phyloP scores from a whole-genome alignment of 345 rosid species.

The Leavenworthia alabamica region DNA sequence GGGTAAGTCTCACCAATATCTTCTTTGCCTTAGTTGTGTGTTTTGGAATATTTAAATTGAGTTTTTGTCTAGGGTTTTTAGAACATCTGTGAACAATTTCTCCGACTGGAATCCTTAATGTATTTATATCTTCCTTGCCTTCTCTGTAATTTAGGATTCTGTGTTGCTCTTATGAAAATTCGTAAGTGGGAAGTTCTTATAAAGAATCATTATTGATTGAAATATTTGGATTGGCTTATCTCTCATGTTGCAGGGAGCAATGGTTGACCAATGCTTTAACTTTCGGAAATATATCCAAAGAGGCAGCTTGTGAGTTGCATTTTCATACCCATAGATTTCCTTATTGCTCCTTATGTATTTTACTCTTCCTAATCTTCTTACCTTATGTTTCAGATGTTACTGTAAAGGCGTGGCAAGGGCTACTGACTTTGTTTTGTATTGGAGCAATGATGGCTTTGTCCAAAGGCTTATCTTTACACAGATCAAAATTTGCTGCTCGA shows the following conservation, averaged over 20 bases:
- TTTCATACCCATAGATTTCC: neutral
- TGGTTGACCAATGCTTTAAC: conserved; percentile 43
- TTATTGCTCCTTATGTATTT: conserved; percentile 10
- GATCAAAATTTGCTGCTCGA: conserved; percentile 30
- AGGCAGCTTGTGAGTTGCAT: conserved; percentile 61
- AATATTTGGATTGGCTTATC: conserved; percentile 2
- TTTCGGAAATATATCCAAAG: conserved; percentile 41
- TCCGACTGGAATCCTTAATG: neutral
- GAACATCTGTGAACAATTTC: neutral
- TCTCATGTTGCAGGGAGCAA: conserved; percentile 53
- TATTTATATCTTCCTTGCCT: neutral
- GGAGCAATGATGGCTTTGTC: conserved; percentile 56
- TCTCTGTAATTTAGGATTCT: neutral
- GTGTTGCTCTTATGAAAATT: neutral
- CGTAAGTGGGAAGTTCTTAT: neutral
- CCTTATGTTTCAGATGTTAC: conserved; percentile 44
- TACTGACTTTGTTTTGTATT: conserved; percentile 44
- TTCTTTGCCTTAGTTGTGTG: neutral
- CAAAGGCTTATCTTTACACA: conserved; percentile 50
- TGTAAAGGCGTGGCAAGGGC: conserved; percentile 43
- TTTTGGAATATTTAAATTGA: neutral
- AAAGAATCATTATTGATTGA: neutral
- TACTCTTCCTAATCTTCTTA: neutral
- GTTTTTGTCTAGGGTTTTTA: neutral
- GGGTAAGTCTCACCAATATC: conserved; percentile 37